These are phyloP conservation scores for Camellia lanceoleosa DNA, from an alignment of 148 eudicot species.

Conservation along the genomic window DNA sequence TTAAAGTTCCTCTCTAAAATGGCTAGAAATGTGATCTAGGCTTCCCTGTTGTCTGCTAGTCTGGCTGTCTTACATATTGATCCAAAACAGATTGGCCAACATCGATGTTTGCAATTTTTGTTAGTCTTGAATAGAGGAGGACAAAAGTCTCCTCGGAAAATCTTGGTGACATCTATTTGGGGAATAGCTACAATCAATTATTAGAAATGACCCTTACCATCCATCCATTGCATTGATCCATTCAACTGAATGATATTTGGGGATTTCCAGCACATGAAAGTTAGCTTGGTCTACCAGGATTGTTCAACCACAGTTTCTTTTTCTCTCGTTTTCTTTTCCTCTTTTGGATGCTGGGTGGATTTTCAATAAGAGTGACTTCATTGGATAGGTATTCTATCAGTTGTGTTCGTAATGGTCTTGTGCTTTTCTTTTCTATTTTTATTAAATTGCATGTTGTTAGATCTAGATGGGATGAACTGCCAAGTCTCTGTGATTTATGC, in stretches of 20 bases:
- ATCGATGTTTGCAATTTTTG: neutral
- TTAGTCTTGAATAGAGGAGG: neutral
- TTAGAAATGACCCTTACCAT: neutral
- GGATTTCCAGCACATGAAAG: neutral
- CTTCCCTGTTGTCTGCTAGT: too few species aligned
- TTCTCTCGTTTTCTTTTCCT: neutral
- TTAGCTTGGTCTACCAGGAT: neutral
- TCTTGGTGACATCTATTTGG: neutral
- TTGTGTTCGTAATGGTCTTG: neutral
- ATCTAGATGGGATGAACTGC: constrained; percentile 6
- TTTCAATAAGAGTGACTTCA: neutral
- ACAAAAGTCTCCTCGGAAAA: neutral
- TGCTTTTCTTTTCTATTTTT: neutral
- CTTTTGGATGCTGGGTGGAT: neutral
- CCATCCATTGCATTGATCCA: neutral
- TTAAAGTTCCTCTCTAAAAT: neutral
- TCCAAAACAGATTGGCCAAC: too few species aligned
- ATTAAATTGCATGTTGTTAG: neutral
- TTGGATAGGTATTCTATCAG: neutral
- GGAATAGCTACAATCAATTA: neutral
- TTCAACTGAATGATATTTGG: neutral
- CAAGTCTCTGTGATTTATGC: constrained; percentile 10
- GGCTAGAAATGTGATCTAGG: neutral
- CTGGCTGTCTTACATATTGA: too few species aligned
- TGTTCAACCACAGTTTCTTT: neutral